Evolutionary conservation across 2,329 filamentous ascomycete genomes (phyloP), one percentile per base, ranked within the genome.

Genomic region (Tolypocladium amazonense): DNA sequence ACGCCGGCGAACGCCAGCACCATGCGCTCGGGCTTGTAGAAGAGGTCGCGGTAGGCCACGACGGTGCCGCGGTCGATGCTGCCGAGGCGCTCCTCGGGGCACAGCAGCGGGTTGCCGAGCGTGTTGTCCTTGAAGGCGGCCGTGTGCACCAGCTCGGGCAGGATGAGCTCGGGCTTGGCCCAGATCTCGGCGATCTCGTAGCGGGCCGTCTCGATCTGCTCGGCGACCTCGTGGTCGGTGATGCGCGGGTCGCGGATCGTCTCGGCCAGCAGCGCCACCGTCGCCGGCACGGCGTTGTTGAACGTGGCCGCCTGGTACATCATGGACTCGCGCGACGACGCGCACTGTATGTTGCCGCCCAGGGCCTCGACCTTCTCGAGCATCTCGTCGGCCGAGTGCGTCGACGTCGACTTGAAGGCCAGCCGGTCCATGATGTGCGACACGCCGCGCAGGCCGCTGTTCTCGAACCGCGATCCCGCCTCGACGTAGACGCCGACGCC

Each of bases 291-390:
- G 23, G 91, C 88, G 33, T 88, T 88, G 78, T 99, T 99, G 83
- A 99, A 99, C 37, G 92, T 97, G 33, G 94, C 94, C 1, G 92
- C 90, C 75, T 99, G 94, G 79, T 99, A 99, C 94, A 99, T 99
- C 76, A 99, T 84, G 60, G 91, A 91, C 76, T 99, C 94, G 65
- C 94, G 83, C 2, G 92, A 96, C 1, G 92, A 97, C 14, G 93
- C 92, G 76, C 94, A 99, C 76, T 97, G 92, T 61, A 99, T 93
- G 72, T 97, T 97, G 38, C 94, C 94, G 41, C 94, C 94, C 3
- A 99, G 79, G 0, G 87, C 88, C 75, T 97, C 94, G 39, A 97
- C 82, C 39, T 87, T 81, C 73, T 96, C 91, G 25, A 96, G 79
- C 86, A 97, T 94, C 66, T 92, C 81, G 74, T 97, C 92, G 59